Evolutionary conservation across 768 basidiomycete genomes (phyloP), one percentile per base, ranked within the genome.

Genomic region (Lentinus brumalis): DNA sequence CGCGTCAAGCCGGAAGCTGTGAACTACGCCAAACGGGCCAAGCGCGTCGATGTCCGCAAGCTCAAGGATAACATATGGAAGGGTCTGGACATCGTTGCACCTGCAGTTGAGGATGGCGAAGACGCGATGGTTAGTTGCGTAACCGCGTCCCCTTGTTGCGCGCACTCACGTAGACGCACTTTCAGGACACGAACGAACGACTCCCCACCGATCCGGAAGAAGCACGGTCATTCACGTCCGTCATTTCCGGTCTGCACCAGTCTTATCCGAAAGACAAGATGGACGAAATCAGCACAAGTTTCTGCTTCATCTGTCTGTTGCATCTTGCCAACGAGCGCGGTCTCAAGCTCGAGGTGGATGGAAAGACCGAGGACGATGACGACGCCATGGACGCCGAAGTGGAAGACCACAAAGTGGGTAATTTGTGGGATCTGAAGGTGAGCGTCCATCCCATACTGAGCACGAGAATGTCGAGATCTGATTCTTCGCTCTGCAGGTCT

Each of bases 21-120:
- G 65, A 93, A 94, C 65, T 98, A 97, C 70, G 89, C 96, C 2
- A 96, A 95, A 76, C 86, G 91, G 40, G 97, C 96, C 3, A 99
- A 98, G 77, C 80, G 96, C 44, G 96, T 99, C 21, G 97, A 98
- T 70, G 96, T 99, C 40, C 85, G 94, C 70, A 94, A 91, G 76
- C 77, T 99, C 63, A 99, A 99, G 78, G 96, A 98, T 62, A 96
- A 95, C 67, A 98, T 99, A 50, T 98, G 97, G 97, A 92, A 84
- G 72, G 91, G 91, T 2, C 74, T 98, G 47, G 89, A 93, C 67
- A 93, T 97, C 58, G 83, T 87, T 38, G 78, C 87, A 44, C 64
- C 73, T n/a, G 70, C 65, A 18, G 67, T 61, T 10, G 76, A 78
- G 41, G 77, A 77, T 7, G 77, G 77, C 7, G 77, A 77, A 6